A percentile compares a stretch with the other conserved stretches of the same genome.
phyloP scores from a whole-genome alignment of 148 eudicot species.

The Nyssa sinensis region DNA sequence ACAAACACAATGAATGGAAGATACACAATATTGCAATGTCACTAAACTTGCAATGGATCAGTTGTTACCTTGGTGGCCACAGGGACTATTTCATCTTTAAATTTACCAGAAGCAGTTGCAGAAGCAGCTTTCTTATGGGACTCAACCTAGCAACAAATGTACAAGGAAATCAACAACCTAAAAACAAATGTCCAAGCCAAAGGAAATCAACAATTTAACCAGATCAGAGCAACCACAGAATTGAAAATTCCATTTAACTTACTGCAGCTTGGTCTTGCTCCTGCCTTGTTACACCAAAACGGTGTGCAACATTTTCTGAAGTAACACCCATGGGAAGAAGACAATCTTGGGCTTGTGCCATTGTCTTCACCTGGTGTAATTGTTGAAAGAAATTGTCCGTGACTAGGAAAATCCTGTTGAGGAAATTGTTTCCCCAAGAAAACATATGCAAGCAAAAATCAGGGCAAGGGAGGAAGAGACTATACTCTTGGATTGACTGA shows the following conservation, averaged over 20 bases:
- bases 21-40: not conserved
- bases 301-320: slow-evolving; percentile 93
- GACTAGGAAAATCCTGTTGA: not conserved
- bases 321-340: slow-evolving; percentile 98
- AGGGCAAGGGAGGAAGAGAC: slow-evolving; percentile 4
- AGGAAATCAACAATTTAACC: slow-evolving; percentile 8
- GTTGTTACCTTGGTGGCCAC: slow-evolving; percentile 68
- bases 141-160: slow-evolving; percentile 61
- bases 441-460: slow-evolving; percentile 5
- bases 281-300: slow-evolving; percentile 79
- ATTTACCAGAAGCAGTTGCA: slow-evolving; percentile 92
- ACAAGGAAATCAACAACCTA: not conserved
- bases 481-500: slow-evolving; percentile 82
- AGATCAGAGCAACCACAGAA: not conserved
- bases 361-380: slow-evolving; percentile 54
- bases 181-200: not conserved
- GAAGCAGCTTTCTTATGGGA: slow-evolving; percentile 98
- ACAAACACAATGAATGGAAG: not conserved
- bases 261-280: slow-evolving; percentile 99
- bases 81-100: slow-evolving; percentile 86
- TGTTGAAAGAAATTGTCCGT: slow-evolving; percentile 3
- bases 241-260: slow-evolving; percentile 28
- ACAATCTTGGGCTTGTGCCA: slow-evolving; percentile 86
- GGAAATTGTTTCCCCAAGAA: not conserved
- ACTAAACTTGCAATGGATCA: not conserved